Conservation (phyloP, 768 basidiomycete species). For the Lyophyllum shimeji region DNA sequence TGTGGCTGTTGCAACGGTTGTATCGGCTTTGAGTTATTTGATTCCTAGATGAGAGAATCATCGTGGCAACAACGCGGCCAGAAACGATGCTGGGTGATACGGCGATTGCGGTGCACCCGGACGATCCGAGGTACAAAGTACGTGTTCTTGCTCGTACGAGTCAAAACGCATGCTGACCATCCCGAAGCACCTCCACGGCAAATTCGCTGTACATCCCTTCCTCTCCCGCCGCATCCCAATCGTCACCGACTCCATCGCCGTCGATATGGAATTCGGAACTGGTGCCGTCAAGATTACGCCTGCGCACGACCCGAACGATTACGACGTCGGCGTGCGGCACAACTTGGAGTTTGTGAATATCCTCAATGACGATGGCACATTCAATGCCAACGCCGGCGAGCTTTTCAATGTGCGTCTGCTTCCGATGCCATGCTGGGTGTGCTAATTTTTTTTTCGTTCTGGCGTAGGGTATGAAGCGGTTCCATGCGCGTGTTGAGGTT, state of each 20-base stretch:
- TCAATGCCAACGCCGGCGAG: conserved; percentile 86
- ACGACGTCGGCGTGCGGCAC: conserved; percentile 88
- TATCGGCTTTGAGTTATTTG: background rate
- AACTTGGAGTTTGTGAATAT: conserved; percentile 91
- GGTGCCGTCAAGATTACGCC: conserved; percentile 99
- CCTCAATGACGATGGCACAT: conserved; percentile 94
- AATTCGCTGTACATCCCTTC: conserved; percentile 90
- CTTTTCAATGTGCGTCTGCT: conserved; percentile 63
- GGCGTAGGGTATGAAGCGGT: conserved; percentile 92
- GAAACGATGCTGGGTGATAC: conserved; percentile 99
- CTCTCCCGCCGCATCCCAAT: conserved; percentile 84
- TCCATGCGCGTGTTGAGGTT: conserved; percentile 86
- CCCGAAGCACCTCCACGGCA: conserved; percentile 84
- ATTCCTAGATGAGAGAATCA: conserved; percentile 75
- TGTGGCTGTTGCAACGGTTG: conserved; percentile 1
- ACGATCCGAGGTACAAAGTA: conserved; percentile 86
- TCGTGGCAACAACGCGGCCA: conserved; percentile 96
- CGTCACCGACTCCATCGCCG: conserved; percentile 79
- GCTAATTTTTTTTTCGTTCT: background rate
- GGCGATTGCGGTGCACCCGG: conserved; percentile 93
- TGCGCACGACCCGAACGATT: conserved; percentile 97
- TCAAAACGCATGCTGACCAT: background rate
- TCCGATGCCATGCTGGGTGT: background rate
- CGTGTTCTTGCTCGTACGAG: background rate
- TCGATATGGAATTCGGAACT: conserved; percentile 96